Base-by-base conservation (phyloP, 176 grass and related monocot species). In the Themeda triandra region DNA sequence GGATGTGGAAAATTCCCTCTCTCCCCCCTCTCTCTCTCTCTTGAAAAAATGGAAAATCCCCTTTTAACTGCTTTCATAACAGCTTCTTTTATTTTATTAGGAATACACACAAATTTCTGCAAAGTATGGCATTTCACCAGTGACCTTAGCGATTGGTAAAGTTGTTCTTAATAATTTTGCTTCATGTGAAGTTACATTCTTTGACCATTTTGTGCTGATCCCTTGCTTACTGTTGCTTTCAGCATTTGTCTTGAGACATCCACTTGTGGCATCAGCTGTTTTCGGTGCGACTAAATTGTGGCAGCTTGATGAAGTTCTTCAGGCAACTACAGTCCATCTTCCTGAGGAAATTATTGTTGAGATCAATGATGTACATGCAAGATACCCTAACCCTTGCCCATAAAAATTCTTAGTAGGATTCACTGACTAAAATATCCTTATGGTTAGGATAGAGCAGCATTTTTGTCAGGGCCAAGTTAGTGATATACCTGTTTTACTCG, bases 221-320 rank as follows among this genome's bases (percentile, higher is more conserved):
- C 11, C 41, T 63, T 76, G 42, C 39, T 19, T 80, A 9, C 37
- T 77, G 11, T 84, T 88, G 12, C n/a, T 76, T 91, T 80, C 73
- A 89, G 88, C 88, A 10, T 89, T 86, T 82, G 83, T 89, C 13
- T 27, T 81, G 87, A 93, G 82, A 36, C 92, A 98, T 67, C 80
- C 92, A 54, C 84, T 95, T 66, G 92, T 95, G 28, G 91, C 85
- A 27, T 92, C 91, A 42, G 96, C 56, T 63, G 46, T 98, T 74
- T 95, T 93, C 35, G 96, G 96, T 28, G 92, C 85, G 69, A 95
- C 96, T 73, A 95, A 90, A 86, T 54, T 88, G 42, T 92, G 84
- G 76, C 96, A 98, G 76, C 83, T 98, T 64, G 31, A 80, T 60
- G 91, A 98, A 66, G 78, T 93, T 48, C 77, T 93, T 80, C 76